Evolutionary conservation across 1,284 basidiomycete species (phyloP).

Genomic region (Papiliotrema flavescens): DNA sequence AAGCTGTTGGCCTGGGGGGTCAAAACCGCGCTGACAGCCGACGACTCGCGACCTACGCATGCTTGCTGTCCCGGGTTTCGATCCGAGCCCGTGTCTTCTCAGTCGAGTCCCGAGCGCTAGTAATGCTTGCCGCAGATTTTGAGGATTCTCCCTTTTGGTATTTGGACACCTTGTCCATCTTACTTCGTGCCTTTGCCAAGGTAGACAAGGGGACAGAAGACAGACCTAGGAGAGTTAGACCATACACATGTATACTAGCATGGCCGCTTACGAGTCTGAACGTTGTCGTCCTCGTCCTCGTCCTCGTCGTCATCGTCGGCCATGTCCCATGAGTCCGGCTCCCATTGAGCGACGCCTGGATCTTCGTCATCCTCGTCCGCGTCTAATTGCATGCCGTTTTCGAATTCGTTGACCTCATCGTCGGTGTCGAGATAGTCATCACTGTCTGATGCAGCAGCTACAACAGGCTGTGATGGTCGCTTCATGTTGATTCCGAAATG

Average conservation of each 20-base stretch:
- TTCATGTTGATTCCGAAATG: too few relatives aligned
- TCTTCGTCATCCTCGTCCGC: slow-evolving; percentile 44
- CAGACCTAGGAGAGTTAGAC: slow-evolving; percentile 12
- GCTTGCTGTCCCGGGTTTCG: slow-evolving; percentile 71
- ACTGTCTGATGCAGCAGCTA: background rate
- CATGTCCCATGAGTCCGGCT: slow-evolving; percentile 43
- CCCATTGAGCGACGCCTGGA: slow-evolving; percentile 37
- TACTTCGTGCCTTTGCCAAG: slow-evolving; percentile 29
- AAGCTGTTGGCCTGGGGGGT: slow-evolving; percentile 68
- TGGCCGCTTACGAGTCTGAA: background rate
- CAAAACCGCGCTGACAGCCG: slow-evolving; percentile 4
- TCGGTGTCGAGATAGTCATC: slow-evolving; percentile 40
- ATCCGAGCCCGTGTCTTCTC: slow-evolving; percentile 18
- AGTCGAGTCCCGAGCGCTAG: too few relatives aligned
- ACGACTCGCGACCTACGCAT: slow-evolving; percentile 60
- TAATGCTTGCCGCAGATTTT: slow-evolving; percentile 8
- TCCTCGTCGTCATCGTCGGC: slow-evolving; percentile 20
- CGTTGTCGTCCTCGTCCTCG: slow-evolving; percentile 6
- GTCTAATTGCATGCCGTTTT: slow-evolving; percentile 20
- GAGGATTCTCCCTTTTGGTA: slow-evolving; percentile 2
- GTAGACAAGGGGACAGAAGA: slow-evolving; percentile 24
- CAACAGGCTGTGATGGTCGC: too few relatives aligned
- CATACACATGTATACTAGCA: too few relatives aligned
- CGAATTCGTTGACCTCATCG: slow-evolving; percentile 46
- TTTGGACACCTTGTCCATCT: slow-evolving; percentile 13